Percentiles rank a stretch among this genome's conserved stretches.
Evolutionary conservation across 495 filamentous ascomycete genomes (phyloP).

Genomic region (Echria macrotheca): DNA sequence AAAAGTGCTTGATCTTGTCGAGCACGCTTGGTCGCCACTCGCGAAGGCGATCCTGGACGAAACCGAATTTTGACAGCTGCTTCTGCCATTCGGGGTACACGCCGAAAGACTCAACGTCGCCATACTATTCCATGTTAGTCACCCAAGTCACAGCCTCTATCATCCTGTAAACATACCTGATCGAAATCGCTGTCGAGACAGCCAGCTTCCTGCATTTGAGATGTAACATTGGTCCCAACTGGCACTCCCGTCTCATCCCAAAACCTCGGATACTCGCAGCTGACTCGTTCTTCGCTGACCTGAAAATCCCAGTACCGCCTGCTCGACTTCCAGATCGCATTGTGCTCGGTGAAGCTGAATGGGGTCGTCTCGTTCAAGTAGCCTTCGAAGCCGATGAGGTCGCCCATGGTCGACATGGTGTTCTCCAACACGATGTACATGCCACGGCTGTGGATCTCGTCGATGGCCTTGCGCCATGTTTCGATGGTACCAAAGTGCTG

Average conservation of each 20-base stretch:
- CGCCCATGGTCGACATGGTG: slow-evolving; percentile 64
- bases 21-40: slow-evolving; percentile 61
- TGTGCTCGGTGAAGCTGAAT: slow-evolving; percentile 51
- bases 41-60: slow-evolving; percentile 65
- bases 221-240: slow-evolving; percentile 23
- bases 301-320: slow-evolving; percentile 58
- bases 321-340: slow-evolving; percentile 50
- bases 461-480: slow-evolving; percentile 57
- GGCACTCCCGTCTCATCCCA: slow-evolving; percentile 52
- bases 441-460: slow-evolving; percentile 56
- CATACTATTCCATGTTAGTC: slow-evolving; percentile 49
- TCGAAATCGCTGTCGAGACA: slow-evolving; percentile 67
- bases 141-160: background rate
- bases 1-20: slow-evolving; percentile 54
- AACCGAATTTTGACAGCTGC: slow-evolving; percentile 66
- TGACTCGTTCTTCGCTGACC: slow-evolving; percentile 45
- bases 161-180: slow-evolving; percentile 23
- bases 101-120: slow-evolving; percentile 62
- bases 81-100: slow-evolving; percentile 61
- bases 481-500: slow-evolving; percentile 44
- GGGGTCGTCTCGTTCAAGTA: slow-evolving; percentile 57
- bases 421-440: slow-evolving; percentile 73
- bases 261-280: slow-evolving; percentile 59
- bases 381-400: slow-evolving; percentile 62
- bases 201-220: slow-evolving; percentile 36